Base-by-base conservation (phyloP, 441 rosid genomes). In the Gossypium schwendimanii region DNA sequence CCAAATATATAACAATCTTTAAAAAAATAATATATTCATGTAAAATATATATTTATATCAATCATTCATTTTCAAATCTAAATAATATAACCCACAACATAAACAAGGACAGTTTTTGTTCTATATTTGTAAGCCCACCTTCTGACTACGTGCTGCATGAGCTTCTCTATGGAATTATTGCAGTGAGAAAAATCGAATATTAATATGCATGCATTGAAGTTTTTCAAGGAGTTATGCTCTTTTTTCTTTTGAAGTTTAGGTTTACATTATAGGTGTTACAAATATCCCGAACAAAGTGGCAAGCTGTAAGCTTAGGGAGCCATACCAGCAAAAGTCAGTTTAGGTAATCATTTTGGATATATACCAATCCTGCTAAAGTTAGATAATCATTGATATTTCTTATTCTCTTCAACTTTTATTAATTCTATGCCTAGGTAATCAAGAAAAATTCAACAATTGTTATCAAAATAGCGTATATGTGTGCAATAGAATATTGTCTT, bases 211-310 rank as follows among this genome's bases (percentile, higher is more conserved):
- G 31, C 3, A 44, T 23, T 31, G 36, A 31, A 31, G 4, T 28
- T 47, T 21, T 21, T 15, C 47, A 62, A 44, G 70, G 26, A 74
- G 52, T 31, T 14, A 59, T 63, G 66, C 31, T 11, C 14, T 26
- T 64, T 1, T 58, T 31, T 53, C 2, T 63, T n/a, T 28, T 41
- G 36, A 50, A 10, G 39, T 80, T 52, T 47, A 88, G 92, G 86
- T 89, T 21, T 75, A 85, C 69, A 82, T 89, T 50, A 74, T 80
- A 57, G 81, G 92, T 75, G 84, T 74, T 31, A 31, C 75, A 76
- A 74, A 53, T 74, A 77, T 68, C 74, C 79, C 57, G 83, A 70
- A 67, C 52, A 58, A 28, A 72, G 71, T 21, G 47, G 73, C 41
- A 23, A 66, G 15, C 58, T 57, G 18, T 47, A 21, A 36, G 71